Percentiles rank a stretch among this genome's conserved stretches.
phyloP scores from a whole-genome alignment of 306 rosid genomes.

The Vigna mungo region DNA sequence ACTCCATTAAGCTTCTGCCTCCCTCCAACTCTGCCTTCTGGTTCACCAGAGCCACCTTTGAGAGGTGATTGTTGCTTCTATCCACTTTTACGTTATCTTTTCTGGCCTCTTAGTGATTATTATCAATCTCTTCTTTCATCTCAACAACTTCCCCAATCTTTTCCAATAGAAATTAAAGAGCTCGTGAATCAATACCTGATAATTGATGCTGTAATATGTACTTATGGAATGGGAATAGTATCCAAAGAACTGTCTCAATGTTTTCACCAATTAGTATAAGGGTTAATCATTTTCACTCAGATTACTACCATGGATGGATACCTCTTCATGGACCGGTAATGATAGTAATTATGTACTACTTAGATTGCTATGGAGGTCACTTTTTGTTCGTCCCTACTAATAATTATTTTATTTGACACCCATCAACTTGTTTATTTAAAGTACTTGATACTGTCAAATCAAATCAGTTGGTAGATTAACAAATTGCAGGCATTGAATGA shows the following conservation, averaged over 20 bases:
- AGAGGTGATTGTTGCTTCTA: conserved; percentile 51
- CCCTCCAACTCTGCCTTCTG: conserved; percentile 50
- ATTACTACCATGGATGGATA: background rate
- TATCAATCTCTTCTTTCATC: conserved; percentile 28
- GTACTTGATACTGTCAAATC: background rate
- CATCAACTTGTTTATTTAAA: conserved; percentile 1
- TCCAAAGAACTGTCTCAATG: background rate
- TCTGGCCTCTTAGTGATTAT: conserved; percentile 20
- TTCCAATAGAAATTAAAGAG: conserved; percentile 27
- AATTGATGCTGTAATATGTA: background rate
- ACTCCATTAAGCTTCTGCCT: conserved; percentile 70
- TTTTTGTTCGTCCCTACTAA: background rate
- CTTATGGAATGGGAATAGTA: background rate
- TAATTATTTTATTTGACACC: background rate
- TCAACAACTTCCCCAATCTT: background rate
- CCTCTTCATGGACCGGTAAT: background rate
- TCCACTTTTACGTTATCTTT: background rate
- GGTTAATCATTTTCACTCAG: background rate
- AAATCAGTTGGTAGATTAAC: conserved; percentile 10
- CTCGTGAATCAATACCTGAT: background rate
- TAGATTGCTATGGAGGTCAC: background rate
- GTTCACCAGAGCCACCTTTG: conserved; percentile 70
- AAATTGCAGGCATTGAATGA: conserved; percentile 21
- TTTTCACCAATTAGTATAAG: background rate
- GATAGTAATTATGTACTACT: background rate